Evolutionary conservation across 2,329 filamentous ascomycete species (phyloP), one percentile per base, ranked within the genome.

Genomic region (Zasmidium angulare): DNA sequence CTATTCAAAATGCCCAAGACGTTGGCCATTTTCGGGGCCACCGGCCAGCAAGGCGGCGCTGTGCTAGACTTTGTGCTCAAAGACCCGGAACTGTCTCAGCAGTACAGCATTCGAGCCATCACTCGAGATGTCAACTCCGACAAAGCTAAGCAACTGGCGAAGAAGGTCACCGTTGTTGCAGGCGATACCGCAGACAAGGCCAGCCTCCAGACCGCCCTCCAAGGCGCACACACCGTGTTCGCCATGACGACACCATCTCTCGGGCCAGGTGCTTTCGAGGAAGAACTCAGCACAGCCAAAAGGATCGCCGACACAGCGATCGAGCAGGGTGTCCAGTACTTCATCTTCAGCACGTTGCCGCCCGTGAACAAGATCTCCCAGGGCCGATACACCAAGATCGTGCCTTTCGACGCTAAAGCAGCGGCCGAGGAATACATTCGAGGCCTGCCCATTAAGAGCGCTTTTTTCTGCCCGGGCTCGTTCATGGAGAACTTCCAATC

Each of bases 221-320:
- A 69, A 2, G 78, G 77, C 26, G 72, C 80, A 0, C 63, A 78
- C 46, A 78, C 77, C 17, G 78, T 82, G 31, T 84, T 67, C 47
- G 58, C 55, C 20, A 60, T 69, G 43, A 63, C 54, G 26, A 43
- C 36, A 17, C 11, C 36, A 43, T 19, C 36, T 46, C 48, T 11
- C 53, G 58, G 10, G 53, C 51, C 19, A 17, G n/a, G 14, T 19
- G 36, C n/a, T 4, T 43, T 56, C 54, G 24, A 60, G 54, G 17
- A 46, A 59, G 36, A 86, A 70, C 69, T 78, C 10, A 72, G 72
- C 10, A 78, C 84, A 51, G 82, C 83, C 0, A 80, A 77, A 61
- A 85, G 85, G 58, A 82, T 86, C 26, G 80, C 76, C 3, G 79
- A 84, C 59, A 83, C 81, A 0, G 80, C 80, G n/a, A 77, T 66